A percentile compares a stretch with the other conserved stretches of the same genome.
These are phyloP conservation scores for Backusella liffmaniae DNA, from an alignment of 192 early-diverging fungal species.

Conservation along the genomic window DNA sequence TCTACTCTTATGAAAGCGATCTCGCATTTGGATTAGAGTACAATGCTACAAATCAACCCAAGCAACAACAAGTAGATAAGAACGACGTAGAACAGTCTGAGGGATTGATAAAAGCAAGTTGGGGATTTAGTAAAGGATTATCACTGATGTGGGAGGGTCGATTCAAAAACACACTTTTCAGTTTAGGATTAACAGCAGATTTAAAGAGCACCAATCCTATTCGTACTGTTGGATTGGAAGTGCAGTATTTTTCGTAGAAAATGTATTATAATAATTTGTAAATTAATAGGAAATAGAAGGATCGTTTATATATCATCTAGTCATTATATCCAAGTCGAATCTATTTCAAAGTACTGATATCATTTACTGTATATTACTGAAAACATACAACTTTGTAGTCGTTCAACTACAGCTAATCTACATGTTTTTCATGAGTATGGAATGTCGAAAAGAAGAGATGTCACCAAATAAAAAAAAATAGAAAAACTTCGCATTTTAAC, in stretches of 20 bases:
- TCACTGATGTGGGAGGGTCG: slow-evolving; percentile 71
- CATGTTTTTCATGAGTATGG: too few relatives aligned
- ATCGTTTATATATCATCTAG: background rate
- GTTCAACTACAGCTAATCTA: too few relatives aligned
- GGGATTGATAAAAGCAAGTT: slow-evolving; percentile 34
- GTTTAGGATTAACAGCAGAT: slow-evolving; percentile 66
- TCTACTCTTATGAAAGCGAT: slow-evolving; percentile 90
- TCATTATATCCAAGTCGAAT: too few relatives aligned
- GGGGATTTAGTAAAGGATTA: slow-evolving; percentile 46
- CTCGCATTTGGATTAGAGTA: slow-evolving; percentile 85
- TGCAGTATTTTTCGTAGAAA: slow-evolving; percentile 56
- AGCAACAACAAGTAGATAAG: background rate
- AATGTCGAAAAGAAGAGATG: too few relatives aligned
- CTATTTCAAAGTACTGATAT: too few relatives aligned
- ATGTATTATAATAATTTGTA: background rate
- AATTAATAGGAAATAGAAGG: background rate
- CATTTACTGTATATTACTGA: too few relatives aligned
- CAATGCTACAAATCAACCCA: slow-evolving; percentile 47
- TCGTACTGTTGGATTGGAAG: slow-evolving; percentile 52
- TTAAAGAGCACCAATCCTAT: slow-evolving; percentile 51
- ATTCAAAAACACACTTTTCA: slow-evolving; percentile 62
- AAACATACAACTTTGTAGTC: too few relatives aligned
- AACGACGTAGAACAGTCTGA: slow-evolving; percentile 35
- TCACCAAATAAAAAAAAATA: too few relatives aligned
- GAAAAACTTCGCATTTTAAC: background rate